A percentile compares a stretch with the other conserved stretches of the same genome.
Evolutionary conservation across 768 basidiomycete species (phyloP).

Genomic region (Amanita pallidorosea): DNA sequence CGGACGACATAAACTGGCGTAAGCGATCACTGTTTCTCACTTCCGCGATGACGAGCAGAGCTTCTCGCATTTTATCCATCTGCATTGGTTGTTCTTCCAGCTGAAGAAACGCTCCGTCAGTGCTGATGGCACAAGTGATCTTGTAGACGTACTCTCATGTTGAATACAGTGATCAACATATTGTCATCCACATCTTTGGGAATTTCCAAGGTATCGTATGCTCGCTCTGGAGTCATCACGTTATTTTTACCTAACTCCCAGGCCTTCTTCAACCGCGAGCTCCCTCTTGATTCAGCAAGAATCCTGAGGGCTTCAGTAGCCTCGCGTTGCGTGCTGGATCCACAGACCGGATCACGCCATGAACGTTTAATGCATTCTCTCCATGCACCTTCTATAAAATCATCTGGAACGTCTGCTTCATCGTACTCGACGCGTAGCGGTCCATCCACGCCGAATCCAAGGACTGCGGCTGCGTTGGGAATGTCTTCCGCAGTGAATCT

Average conservation of each 20-base stretch:
- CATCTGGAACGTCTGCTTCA: constrained; percentile 47
- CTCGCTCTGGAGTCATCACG: constrained; percentile 57
- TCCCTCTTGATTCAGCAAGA: constrained; percentile 54
- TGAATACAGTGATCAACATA: constrained; percentile 66
- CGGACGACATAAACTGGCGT: constrained; percentile 51
- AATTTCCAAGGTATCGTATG: constrained; percentile 63
- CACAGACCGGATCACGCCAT: constrained; percentile 42
- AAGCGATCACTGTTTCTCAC: constrained; percentile 63
- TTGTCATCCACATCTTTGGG: constrained; percentile 63
- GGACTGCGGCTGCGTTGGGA: constrained; percentile 28
- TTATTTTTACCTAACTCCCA: constrained; percentile 46
- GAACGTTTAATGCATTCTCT: constrained; percentile 41
- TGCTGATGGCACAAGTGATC: background rate
- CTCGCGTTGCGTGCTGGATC: constrained; percentile 34
- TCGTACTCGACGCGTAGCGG: constrained; percentile 60
- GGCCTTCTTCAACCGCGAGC: constrained; percentile 31
- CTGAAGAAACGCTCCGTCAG: constrained; percentile 24
- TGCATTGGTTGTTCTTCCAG: constrained; percentile 63
- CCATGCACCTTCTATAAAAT: constrained; percentile 67
- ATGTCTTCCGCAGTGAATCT: constrained; percentile 56
- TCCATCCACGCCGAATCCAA: constrained; percentile 61
- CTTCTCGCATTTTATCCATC: constrained; percentile 61
- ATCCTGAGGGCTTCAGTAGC: constrained; percentile 63
- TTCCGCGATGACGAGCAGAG: constrained; percentile 65
- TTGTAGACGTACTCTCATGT: constrained; percentile 44